Evolutionary conservation across 2,329 filamentous ascomycete genomes (phyloP).

Genomic region (Biscogniauxia mediterranea): DNA sequence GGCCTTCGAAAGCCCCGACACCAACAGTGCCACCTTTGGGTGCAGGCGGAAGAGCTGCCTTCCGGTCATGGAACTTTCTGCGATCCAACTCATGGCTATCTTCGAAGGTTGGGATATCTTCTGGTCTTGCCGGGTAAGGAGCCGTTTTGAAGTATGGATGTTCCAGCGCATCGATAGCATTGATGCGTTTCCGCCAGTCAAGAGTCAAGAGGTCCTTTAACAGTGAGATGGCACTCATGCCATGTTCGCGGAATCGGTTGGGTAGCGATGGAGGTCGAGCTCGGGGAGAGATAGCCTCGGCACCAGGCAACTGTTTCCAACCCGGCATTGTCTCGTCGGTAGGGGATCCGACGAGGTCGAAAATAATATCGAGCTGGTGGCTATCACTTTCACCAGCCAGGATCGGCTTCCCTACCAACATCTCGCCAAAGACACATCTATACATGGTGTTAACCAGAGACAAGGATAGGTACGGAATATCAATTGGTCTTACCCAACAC

Average conservation of each 20-base stretch:
- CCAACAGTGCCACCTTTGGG: constrained; percentile 90
- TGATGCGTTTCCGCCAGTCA: constrained; percentile 85
- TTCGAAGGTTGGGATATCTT: constrained; percentile 87
- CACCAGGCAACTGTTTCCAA: constrained; percentile 80
- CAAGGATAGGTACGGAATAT: neutral
- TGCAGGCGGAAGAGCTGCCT: constrained; percentile 80
- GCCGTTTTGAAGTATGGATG: constrained; percentile 85
- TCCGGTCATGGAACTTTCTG: constrained; percentile 83
- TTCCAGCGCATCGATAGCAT: constrained; percentile 88
- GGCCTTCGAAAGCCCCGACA: constrained; percentile 56
- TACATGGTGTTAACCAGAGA: constrained; percentile 19
- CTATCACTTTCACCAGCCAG: constrained; percentile 84
- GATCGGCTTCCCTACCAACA: constrained; percentile 92
- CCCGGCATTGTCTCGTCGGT: constrained; percentile 91
- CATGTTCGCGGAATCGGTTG: constrained; percentile 71
- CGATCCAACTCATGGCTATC: constrained; percentile 97
- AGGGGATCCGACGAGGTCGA: constrained; percentile 86
- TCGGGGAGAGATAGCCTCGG: constrained; percentile 68
- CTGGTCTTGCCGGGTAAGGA: constrained; percentile 76
- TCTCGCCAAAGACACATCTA: constrained; percentile 97
- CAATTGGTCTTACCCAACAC: constrained; percentile 70
- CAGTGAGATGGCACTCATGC: constrained; percentile 72
- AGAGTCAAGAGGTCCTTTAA: constrained; percentile 80
- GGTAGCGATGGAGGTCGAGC: constrained; percentile 63
- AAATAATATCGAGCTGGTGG: constrained; percentile 91